Conservation (phyloP, 345 rosid species). For the Pistacia vera region DNA sequence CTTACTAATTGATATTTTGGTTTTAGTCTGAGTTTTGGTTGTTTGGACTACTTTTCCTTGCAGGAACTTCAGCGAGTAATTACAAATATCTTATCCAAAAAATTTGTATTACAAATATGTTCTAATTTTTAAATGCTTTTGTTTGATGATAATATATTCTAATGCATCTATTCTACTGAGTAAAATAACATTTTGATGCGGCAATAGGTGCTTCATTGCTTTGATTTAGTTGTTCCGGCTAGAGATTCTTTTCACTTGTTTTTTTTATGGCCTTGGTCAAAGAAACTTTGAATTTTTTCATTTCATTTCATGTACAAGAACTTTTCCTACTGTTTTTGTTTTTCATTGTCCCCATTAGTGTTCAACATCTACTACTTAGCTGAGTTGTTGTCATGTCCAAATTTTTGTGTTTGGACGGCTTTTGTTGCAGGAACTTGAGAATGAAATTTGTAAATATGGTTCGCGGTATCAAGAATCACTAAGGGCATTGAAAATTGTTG, state of each 20-base stretch:
- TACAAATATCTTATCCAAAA: constrained; percentile 2
- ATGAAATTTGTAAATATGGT: constrained; percentile 24
- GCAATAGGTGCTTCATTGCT: not conserved
- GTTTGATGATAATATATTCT: not conserved
- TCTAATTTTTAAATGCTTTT: not conserved
- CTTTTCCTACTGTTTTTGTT: not conserved
- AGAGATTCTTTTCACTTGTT: not conserved
- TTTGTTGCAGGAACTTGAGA: constrained; percentile 34
- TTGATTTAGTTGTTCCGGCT: not conserved
- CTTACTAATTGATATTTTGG: not conserved
- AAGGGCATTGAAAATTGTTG: constrained; percentile 24
- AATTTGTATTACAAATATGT: constrained; percentile 21
- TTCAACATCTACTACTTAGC: not conserved
- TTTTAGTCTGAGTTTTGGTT: not conserved
- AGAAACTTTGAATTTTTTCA: not conserved
- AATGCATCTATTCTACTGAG: no score
- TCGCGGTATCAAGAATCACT: constrained; percentile 18
- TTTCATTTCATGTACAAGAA: no score
- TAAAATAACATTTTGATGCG: no score
- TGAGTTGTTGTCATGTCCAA: not conserved
- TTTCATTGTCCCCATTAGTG: not conserved
- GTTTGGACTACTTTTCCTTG: constrained; percentile 15
- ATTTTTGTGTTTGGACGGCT: constrained; percentile 2
- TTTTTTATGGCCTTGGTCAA: not conserved
- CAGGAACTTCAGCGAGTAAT: constrained; percentile 35